A percentile compares a stretch with the other conserved stretches of the same genome.
These are phyloP conservation scores for Globomyces sp. DNA, from an alignment of 371 early-diverging fungal genomes.

Conservation along the genomic window DNA sequence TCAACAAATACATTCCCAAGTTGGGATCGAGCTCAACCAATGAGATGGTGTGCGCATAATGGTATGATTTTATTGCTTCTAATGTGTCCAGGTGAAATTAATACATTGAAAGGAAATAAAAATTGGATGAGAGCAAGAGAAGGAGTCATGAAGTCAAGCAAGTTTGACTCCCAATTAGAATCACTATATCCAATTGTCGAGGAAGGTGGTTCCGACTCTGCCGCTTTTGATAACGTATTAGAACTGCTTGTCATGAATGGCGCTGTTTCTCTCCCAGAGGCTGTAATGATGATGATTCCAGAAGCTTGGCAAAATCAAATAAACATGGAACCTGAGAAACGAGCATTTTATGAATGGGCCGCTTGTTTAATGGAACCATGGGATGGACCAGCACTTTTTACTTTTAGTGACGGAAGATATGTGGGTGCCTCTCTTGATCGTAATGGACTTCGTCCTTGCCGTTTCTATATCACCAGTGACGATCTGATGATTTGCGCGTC, in stretches of 20 bases:
- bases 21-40: slow-evolving; percentile 98
- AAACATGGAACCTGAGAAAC: slow-evolving; percentile 79
- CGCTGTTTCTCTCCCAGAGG: slow-evolving; percentile 87
- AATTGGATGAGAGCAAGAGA: slow-evolving; percentile 98
- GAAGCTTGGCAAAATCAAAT: slow-evolving; percentile 95
- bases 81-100: slow-evolving; percentile 79
- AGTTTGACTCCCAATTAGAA: slow-evolving; percentile 77
- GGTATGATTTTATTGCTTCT: slow-evolving; percentile 49
- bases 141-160: slow-evolving; percentile 81
- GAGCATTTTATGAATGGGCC: slow-evolving; percentile 95
- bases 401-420: slow-evolving; percentile 94
- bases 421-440: slow-evolving; percentile 95
- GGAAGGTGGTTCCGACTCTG: slow-evolving; percentile 94
- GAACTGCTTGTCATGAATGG: slow-evolving; percentile 91
- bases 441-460: slow-evolving; percentile 95
- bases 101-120: slow-evolving; percentile 96
- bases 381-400: slow-evolving; percentile 97
- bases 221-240: slow-evolving; percentile 94
- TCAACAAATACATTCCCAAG: slow-evolving; percentile 98
- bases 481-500: slow-evolving; percentile 96
- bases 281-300: slow-evolving; percentile 96
- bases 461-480: slow-evolving; percentile 87
- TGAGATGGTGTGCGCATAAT: slow-evolving; percentile 96
- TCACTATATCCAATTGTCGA: slow-evolving; percentile 91
- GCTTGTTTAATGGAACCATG: slow-evolving; percentile 96